These are phyloP conservation scores for Rhodotorula toruloides DNA, from an alignment of 768 basidiomycete genomes.

Conservation along the genomic window DNA sequence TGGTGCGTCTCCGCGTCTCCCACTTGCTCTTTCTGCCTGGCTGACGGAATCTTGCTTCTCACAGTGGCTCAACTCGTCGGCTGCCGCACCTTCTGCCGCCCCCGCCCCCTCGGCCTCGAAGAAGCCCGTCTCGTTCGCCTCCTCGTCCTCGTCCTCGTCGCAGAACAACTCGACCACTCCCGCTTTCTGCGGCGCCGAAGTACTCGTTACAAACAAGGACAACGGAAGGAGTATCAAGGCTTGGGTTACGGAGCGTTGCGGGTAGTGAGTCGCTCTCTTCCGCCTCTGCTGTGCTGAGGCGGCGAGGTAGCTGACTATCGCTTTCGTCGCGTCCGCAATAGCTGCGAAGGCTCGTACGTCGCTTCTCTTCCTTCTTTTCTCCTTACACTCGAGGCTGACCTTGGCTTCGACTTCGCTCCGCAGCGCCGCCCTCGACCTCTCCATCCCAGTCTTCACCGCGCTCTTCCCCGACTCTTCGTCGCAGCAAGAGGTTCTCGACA, in stretches of 20 bases:
- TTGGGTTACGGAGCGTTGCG: constrained; percentile 17
- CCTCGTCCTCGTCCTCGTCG: no score
- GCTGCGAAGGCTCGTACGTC: constrained; percentile 2
- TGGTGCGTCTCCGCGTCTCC: constrained; percentile 1
- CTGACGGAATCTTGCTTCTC: neutral
- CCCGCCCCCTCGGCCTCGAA: no score
- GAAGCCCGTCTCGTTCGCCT: no score
- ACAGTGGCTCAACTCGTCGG: constrained; percentile 23
- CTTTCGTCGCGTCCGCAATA: neutral
- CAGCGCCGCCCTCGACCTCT: constrained; percentile 20
- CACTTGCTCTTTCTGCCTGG: no score
- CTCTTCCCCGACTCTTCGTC: no score
- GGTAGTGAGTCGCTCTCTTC: neutral
- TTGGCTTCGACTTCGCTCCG: neutral
- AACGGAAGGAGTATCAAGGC: constrained; percentile 21
- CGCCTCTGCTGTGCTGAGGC: neutral
- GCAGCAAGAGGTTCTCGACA: constrained; percentile 2
- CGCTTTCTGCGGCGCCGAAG: constrained; percentile 18
- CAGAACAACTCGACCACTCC: no score
- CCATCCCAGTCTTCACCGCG: constrained; percentile 14
- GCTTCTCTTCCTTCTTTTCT: neutral
- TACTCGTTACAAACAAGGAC: constrained; percentile 16
- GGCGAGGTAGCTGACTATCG: neutral
- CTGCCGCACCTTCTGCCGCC: neutral
- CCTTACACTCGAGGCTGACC: neutral